Evolutionary conservation across 1,284 basidiomycete species (phyloP).

Genomic region (Apiotrichum brassicae): DNA sequence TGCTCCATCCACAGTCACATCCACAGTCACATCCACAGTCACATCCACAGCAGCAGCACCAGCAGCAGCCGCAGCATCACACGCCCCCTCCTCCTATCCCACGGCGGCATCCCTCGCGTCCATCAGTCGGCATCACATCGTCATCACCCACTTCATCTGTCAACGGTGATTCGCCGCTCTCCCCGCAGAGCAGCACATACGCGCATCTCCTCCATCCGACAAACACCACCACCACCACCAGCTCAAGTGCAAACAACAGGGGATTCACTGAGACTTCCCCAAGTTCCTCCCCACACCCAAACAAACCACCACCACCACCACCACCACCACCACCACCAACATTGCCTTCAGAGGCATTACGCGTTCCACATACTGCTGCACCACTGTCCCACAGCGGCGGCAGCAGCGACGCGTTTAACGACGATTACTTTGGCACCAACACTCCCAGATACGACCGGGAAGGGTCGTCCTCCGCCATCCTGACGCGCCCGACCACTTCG

Average conservation of each 20-base stretch:
- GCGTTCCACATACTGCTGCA: not conserved
- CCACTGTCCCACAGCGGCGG: not conserved
- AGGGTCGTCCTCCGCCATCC: not conserved
- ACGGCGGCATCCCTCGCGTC: conserved; percentile 12
- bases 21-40: not conserved
- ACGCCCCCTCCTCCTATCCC: conserved; percentile 13
- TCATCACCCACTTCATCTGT: not conserved
- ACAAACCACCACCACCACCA: not conserved
- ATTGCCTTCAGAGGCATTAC: not conserved
- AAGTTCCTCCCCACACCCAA: too few relatives aligned
- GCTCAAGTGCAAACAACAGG: not conserved
- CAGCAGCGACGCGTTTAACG: not conserved
- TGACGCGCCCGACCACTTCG: not conserved
- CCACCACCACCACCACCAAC: not conserved
- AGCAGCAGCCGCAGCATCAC: not conserved
- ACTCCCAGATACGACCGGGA: not conserved
- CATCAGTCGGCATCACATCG: conserved; percentile 1
- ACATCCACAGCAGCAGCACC: not conserved
- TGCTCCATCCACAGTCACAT: too few relatives aligned
- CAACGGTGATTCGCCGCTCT: not conserved
- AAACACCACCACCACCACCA: not conserved
- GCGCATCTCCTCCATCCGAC: not conserved
- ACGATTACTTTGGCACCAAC: not conserved
- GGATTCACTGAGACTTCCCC: too few relatives aligned
- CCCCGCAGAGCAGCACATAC: not conserved